Base-by-base conservation (phyloP, 2,329 filamentous ascomycete genomes). In the Salinomyces thailandicus region DNA sequence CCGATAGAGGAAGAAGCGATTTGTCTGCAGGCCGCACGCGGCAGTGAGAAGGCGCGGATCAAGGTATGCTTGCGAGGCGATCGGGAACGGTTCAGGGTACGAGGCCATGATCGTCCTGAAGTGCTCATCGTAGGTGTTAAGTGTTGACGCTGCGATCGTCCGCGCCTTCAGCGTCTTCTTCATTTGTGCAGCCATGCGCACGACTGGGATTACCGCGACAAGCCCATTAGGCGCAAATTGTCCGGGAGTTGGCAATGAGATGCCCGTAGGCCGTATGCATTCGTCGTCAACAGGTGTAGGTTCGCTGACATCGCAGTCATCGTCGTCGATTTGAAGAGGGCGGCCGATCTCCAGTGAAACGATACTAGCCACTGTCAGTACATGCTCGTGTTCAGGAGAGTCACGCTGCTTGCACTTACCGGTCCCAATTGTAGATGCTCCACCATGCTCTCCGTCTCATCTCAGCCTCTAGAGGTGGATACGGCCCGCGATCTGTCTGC, bases 361-460 rank as follows among this genome's bases (percentile, higher is more conserved):
- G 17, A 83, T 72, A 44, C 77, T 79, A 50, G 26, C 27, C 20
- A 18, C 8, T 14, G 46, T 61, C 36, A 64, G 57, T 43, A 27
- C n/a, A 26, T 26, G n/a, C 22, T 26, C 2, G 22, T 9, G 22
- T 26, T n/a, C 22, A 26, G 22, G n/a, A 26, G n/a, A n/a, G n/a
- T n/a, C n/a, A n/a, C n/a, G n/a, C n/a, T n/a, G n/a, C 12, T 6
- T 14, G 17, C 24, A 55, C 67, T 54, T 56, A 79, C 76, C 86
- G 77, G 62, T 98, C 91, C 64, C 87, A 77, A 30, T 85, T 76
- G 61, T 96, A 96, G 38, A 94, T 75, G 11, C 84, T 77, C 86
- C 91, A 98, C 89, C 89, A 98, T 2, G 91, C 75, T 37, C 87
- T 73, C 42, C 83, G 77, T 37, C 87, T 77, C 76, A 89, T 86